A percentile compares a stretch with the other conserved stretches of the same genome.
Evolutionary conservation across 179 eudicot species (phyloP).

Genomic region (Silene coronaria): DNA sequence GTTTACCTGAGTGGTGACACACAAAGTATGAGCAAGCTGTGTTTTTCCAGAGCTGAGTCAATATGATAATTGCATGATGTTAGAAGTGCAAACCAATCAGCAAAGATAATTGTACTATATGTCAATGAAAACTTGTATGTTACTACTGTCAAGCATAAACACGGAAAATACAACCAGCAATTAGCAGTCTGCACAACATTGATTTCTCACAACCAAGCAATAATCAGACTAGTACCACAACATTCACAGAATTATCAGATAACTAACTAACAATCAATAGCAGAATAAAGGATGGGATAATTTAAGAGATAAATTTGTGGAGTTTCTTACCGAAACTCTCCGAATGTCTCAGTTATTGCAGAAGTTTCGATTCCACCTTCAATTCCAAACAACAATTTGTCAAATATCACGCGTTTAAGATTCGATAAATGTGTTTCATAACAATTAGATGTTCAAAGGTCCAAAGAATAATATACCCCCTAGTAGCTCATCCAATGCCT

Average conservation of each 20-base stretch:
- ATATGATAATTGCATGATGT: background rate
- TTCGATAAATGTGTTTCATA: background rate
- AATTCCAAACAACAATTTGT: background rate
- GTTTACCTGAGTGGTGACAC: slow-evolving; percentile 74
- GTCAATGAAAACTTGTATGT: no score
- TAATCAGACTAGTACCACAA: no score
- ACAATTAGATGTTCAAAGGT: background rate
- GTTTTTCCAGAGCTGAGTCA: slow-evolving; percentile 74
- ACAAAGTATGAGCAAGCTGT: slow-evolving; percentile 85
- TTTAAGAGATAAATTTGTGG: no score
- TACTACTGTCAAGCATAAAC: no score
- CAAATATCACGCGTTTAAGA: background rate
- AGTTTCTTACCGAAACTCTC: slow-evolving; percentile 72
- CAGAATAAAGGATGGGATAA: no score
- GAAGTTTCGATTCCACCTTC: slow-evolving; percentile 80
- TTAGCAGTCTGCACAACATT: no score
- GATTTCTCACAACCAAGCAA: no score
- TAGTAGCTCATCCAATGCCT: slow-evolving; percentile 74
- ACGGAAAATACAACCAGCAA: no score
- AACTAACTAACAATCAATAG: no score
- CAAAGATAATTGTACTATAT: no score
- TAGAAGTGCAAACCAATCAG: background rate
- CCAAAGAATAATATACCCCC: slow-evolving; percentile 42
- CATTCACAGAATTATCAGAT: no score
- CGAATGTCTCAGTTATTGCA: slow-evolving; percentile 86